A percentile compares a stretch with the other conserved stretches of the same genome.
phyloP scores from a whole-genome alignment of 768 basidiomycete genomes.

The Pulveroboletus sp. region DNA sequence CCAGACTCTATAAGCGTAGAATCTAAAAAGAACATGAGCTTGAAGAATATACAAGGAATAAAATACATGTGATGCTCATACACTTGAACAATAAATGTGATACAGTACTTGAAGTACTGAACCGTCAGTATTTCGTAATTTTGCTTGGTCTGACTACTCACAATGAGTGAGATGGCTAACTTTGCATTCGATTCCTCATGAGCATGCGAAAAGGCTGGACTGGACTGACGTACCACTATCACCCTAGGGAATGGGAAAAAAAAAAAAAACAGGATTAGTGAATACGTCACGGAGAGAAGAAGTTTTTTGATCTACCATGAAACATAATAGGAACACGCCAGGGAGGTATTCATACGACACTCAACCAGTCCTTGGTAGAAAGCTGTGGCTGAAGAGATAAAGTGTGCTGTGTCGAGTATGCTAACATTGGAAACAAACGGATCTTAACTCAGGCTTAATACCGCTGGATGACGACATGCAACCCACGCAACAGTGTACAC shows the following conservation, averaged over 20 bases:
- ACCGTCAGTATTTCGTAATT: not conserved
- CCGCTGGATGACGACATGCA: not conserved
- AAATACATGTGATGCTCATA: not conserved
- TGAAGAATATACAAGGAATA: not conserved
- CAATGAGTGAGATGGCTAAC: not conserved
- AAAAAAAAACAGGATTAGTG: not conserved
- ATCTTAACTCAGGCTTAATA: not conserved
- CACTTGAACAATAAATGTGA: slow-evolving; percentile 18
- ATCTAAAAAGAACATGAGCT: slow-evolving; percentile 3
- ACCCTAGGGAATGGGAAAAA: not conserved
- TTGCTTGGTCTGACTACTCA: not conserved
- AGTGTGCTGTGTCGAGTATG: slow-evolving; percentile 4
- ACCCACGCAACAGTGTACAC: slow-evolving; percentile 8
- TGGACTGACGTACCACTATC: not conserved
- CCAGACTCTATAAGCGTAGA: slow-evolving; percentile 23
- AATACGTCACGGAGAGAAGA: not conserved
- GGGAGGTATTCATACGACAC: not conserved
- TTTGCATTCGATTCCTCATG: not conserved
- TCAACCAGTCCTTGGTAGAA: not conserved
- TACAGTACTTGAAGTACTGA: slow-evolving; percentile 3
- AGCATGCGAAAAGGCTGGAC: not conserved
- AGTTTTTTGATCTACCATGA: not conserved
- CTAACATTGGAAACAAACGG: not conserved
- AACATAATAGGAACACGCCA: not conserved
- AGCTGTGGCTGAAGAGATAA: not conserved